Conservation (phyloP, 164 flowering plant species). For the Kalanchoe fedtschenkoi region DNA sequence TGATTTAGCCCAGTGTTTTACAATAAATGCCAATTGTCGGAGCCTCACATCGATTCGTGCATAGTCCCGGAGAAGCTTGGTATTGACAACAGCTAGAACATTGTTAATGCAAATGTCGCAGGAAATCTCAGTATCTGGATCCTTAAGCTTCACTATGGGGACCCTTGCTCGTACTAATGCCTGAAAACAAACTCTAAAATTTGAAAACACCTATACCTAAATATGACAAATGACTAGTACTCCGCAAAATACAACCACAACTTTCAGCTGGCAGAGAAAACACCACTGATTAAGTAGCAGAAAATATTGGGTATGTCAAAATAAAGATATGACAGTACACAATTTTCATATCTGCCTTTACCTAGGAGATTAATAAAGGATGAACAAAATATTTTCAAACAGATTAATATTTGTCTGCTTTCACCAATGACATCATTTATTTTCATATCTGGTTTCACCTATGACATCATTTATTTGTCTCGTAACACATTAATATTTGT, state of each 20-base stretch:
- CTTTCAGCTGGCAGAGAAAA: background rate
- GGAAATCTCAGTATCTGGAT: conserved; percentile 84
- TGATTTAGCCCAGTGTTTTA: conserved; percentile 96
- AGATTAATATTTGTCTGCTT: no score
- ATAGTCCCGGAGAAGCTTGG: conserved; percentile 89
- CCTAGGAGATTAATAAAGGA: background rate
- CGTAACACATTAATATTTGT: background rate
- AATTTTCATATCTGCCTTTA: background rate
- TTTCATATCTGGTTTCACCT: background rate
- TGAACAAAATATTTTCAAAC: no score
- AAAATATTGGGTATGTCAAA: background rate
- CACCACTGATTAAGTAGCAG: background rate
- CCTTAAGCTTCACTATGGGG: conserved; percentile 96
- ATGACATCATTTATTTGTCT: background rate
- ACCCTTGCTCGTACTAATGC: conserved; percentile 94
- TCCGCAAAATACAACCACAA: background rate
- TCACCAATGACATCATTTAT: no score
- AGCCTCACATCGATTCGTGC: conserved; percentile 76
- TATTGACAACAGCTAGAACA: conserved; percentile 85
- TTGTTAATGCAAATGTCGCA: conserved; percentile 97
- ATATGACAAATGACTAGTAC: background rate
- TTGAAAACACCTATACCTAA: background rate
- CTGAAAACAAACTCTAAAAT: conserved; percentile 26
- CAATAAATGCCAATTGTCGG: conserved; percentile 79
- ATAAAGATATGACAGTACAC: background rate